phyloP scores from a whole-genome alignment of 345 rosid genomes.

The Boechera divaricarpa region DNA sequence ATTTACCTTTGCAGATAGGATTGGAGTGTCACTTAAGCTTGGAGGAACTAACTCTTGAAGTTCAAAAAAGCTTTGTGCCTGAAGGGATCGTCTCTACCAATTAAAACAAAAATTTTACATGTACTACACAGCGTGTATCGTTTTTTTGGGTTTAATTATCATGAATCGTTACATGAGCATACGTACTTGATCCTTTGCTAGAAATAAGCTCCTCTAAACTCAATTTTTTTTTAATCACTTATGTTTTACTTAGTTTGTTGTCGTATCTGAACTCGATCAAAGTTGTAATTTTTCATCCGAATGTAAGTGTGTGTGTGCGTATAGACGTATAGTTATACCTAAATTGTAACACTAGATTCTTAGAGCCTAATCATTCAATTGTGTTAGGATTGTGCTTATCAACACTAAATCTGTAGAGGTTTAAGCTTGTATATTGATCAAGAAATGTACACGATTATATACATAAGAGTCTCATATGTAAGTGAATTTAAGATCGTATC shows the following conservation, averaged over 20 bases:
- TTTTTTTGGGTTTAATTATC: not conserved
- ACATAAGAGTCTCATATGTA: not conserved
- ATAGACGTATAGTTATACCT: too few relatives aligned
- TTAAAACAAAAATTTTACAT: conserved; percentile 11
- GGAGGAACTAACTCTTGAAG: conserved; percentile 86
- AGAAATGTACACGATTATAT: not conserved
- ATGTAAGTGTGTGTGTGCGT: not conserved
- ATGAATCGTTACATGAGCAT: conserved; percentile 27
- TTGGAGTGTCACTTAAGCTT: conserved; percentile 79
- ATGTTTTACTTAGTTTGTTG: conserved; percentile 11
- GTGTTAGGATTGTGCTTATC: not conserved
- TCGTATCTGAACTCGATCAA: conserved; percentile 15
- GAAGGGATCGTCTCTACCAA: conserved; percentile 33
- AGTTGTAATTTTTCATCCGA: conserved; percentile 28
- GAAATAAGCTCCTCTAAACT: conserved; percentile 31
- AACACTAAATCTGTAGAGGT: not conserved
- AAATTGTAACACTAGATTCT: not conserved
- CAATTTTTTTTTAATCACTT: not conserved
- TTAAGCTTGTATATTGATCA: not conserved
- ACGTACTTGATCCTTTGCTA: conserved; percentile 35
- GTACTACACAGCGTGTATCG: conserved; percentile 12
- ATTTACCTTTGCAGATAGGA: conserved; percentile 58
- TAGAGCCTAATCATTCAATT: not conserved
- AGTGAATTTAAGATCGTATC: not conserved
- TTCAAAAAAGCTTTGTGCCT: conserved; percentile 72